phyloP scores from a whole-genome alignment of 768 basidiomycete species.

The Tremella yokohamensis region DNA sequence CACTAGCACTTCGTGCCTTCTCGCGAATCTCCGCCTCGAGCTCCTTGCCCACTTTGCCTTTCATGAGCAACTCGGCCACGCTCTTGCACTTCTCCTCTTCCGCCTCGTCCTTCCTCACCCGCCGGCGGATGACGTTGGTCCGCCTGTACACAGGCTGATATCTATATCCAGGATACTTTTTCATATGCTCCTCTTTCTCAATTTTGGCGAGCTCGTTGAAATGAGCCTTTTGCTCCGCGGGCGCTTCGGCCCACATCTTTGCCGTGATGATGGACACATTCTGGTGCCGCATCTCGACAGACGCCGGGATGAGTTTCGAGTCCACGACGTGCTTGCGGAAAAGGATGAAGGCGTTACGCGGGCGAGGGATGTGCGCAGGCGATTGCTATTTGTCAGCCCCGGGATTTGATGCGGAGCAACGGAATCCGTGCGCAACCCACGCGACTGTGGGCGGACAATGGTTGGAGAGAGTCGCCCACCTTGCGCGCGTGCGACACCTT shows the following conservation, averaged over 20 bases:
- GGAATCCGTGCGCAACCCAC: neutral
- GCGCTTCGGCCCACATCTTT: conserved; percentile 58
- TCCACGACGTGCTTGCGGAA: conserved; percentile 71
- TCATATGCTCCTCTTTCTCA: conserved; percentile 49
- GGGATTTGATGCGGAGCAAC: neutral
- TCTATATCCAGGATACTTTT: conserved; percentile 49
- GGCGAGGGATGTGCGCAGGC: conserved; percentile 63
- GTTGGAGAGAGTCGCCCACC: conserved; percentile 16
- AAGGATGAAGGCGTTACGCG: conserved; percentile 74
- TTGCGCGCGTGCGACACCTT: conserved; percentile 43
- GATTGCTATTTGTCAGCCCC: conserved; percentile 22
- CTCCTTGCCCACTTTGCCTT: conserved; percentile 41
- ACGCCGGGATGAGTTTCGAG: conserved; percentile 59
- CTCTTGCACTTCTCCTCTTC: conserved; percentile 45
- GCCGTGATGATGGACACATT: conserved; percentile 69
- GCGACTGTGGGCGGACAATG: neutral
- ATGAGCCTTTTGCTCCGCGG: conserved; percentile 39
- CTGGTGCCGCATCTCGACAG: conserved; percentile 67
- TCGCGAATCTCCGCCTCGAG: conserved; percentile 42
- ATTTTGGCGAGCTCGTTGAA: conserved; percentile 47
- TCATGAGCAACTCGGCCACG: conserved; percentile 39
- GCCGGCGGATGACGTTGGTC: conserved; percentile 43
- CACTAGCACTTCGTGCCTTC: conserved; percentile 12
- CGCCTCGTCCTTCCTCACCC: conserved; percentile 45
- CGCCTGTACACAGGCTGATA: conserved; percentile 50